These are phyloP conservation scores for Fraxinus quadrangulata DNA, from an alignment of 257 asterid species.

Conservation along the genomic window DNA sequence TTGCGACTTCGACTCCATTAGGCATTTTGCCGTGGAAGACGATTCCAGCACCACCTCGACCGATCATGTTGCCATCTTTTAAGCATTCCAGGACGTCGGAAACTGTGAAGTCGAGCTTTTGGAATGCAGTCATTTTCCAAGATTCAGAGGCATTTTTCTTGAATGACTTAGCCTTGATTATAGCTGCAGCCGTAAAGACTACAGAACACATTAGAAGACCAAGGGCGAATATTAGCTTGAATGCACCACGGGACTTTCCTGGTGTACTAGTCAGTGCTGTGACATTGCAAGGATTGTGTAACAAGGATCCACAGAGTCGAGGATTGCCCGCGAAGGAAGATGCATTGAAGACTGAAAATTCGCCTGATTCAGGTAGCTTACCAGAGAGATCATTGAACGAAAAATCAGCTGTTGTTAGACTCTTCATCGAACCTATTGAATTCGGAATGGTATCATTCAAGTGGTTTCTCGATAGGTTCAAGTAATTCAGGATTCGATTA, in stretches of 20 bases:
- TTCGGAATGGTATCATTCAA: constrained; percentile 61
- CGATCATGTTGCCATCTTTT: constrained; percentile 90
- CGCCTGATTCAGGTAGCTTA: constrained; percentile 81
- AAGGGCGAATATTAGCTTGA: constrained; percentile 79
- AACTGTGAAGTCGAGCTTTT: constrained; percentile 68
- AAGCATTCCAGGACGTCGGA: constrained; percentile 77
- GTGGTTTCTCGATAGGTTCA: constrained; percentile 82
- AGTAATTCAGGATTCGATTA: constrained; percentile 66
- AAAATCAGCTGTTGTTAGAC: constrained; percentile 91
- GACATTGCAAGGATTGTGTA: constrained; percentile 69
- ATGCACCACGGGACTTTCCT: constrained; percentile 44
- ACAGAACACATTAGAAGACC: constrained; percentile 71
- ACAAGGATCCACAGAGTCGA: constrained; percentile 63
- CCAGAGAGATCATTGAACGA: constrained; percentile 88
- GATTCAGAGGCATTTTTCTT: constrained; percentile 50
- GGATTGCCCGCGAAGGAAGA: constrained; percentile 80
- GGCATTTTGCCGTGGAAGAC: constrained; percentile 84
- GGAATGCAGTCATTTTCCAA: constrained; percentile 92
- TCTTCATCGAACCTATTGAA: constrained; percentile 65
- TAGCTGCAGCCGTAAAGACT: constrained; percentile 69
- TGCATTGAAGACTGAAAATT: constrained; percentile 72
- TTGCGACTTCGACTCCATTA: constrained; percentile 79
- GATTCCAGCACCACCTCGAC: constrained; percentile 90
- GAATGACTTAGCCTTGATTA: constrained; percentile 78
- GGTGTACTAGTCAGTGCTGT: constrained; percentile 26